Base-by-base conservation (phyloP, 2,329 filamentous ascomycete genomes). In the Clonostachys byssicola region DNA sequence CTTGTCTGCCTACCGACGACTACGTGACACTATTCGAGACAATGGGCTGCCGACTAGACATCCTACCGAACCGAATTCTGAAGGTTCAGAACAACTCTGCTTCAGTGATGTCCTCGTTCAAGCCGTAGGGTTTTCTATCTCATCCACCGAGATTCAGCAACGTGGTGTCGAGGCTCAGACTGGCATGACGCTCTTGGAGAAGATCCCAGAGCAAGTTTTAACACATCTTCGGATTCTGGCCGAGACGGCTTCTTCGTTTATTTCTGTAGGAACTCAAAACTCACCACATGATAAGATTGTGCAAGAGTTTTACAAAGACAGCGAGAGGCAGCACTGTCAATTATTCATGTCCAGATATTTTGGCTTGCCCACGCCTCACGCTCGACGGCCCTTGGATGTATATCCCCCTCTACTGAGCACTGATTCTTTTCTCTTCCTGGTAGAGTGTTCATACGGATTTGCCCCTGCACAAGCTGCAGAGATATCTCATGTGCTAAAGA, bases 81-180 rank as follows among this genome's bases (percentile, higher is more conserved):
- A 60, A 42, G 60, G 58, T 38, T 56, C 59, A 14, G 70, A 74
- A n/a, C 72, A 80, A 47, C 62, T 85, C 6, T 69, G 67, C 47
- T 68, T 64, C 18, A 79, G 77, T 48, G 83, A 88, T 56, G 77
- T 78, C 2, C 65, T 91, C 12, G 78, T 83, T 13, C 75, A 77
- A 49, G 74, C 83, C 2, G 82, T 96, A 13, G 92, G 89, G 3
- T 90, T 85, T 61, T 92, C 92, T 1, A 91, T 99, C 49, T 86
- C 91, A 9, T 85, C 91, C 0, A 84, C 89, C 5, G 94, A 99
- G 67, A 96, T 97, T 54, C 86, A 92, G 52, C 91, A 96, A 63
- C 86, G 94, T 56, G 94, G 94, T 7, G 75, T 90, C 5, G 87
- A 89, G 56, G 83, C 84, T 18, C 81, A 87, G 53, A 78, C 81